These are phyloP conservation scores for Talaromyces pinophilus DNA, from an alignment of 2,329 filamentous ascomycete genomes.

Conservation along the genomic window DNA sequence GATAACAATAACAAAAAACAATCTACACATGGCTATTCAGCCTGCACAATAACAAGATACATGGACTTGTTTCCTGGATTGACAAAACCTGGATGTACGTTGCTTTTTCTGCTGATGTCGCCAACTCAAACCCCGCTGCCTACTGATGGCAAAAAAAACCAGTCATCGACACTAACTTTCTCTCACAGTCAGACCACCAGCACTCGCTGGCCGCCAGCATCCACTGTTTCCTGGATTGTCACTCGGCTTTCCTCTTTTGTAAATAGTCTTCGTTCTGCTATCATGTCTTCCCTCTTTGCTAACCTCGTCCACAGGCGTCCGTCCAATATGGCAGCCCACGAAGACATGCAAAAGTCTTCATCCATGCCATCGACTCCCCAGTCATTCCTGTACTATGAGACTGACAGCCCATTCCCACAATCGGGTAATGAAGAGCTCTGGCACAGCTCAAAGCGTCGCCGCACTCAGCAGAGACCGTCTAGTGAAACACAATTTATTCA, in stretches of 20 bases:
- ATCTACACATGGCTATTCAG: conserved; percentile 1
- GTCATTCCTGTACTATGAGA: conserved; percentile 22
- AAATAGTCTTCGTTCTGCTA: not conserved
- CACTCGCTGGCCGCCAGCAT: not conserved
- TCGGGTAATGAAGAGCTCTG: conserved; percentile 20
- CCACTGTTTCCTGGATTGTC: not conserved
- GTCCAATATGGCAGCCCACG: conserved; percentile 20
- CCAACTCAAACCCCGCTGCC: conserved; percentile 14
- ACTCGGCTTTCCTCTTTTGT: not conserved
- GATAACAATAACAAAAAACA: not conserved
- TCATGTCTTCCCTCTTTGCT: not conserved
- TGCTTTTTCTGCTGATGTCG: conserved; percentile 15
- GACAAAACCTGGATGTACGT: conserved; percentile 9
- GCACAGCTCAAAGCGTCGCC: conserved; percentile 22
- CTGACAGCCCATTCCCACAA: conserved; percentile 17
- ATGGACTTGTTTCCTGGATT: conserved; percentile 13
- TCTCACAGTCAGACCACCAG: conserved; percentile 11
- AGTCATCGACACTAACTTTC: not conserved
- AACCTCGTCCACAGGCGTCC: conserved; percentile 1
- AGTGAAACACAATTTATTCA: conserved; percentile 24
- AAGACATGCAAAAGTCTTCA: conserved; percentile 21
- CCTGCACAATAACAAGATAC: conserved; percentile 11
- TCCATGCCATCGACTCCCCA: conserved; percentile 24
- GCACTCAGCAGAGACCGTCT: conserved; percentile 18
- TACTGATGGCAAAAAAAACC: not conserved